These are phyloP conservation scores for Chytriomyces sp. DNA, from an alignment of 192 early-diverging fungal species.

Conservation along the genomic window DNA sequence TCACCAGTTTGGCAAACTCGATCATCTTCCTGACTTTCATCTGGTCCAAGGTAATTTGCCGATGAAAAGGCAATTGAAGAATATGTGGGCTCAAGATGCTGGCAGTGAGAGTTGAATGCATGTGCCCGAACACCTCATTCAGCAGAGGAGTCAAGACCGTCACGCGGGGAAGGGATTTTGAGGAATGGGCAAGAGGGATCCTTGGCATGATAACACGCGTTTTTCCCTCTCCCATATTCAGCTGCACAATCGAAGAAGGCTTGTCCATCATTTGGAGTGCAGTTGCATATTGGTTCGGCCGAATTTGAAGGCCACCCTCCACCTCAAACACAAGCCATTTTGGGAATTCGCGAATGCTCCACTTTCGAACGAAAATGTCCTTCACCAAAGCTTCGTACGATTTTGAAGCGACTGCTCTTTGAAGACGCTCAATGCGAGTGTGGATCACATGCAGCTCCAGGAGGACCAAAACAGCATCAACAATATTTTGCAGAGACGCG, in stretches of 20 bases:
- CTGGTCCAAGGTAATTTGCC: background rate
- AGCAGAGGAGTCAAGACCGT: conserved; percentile 11
- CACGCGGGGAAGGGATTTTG: background rate
- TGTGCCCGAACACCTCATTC: background rate
- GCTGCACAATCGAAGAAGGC: background rate
- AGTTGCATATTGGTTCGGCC: conserved; percentile 7
- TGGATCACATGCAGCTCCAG: background rate
- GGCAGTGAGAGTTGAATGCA: conserved; percentile 7
- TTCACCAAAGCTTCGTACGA: background rate
- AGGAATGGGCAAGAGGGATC: background rate
- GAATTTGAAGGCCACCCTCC: conserved; percentile 11
- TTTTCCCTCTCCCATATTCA: conserved; percentile 20
- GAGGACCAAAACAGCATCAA: background rate
- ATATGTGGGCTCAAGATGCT: background rate
- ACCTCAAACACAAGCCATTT: conserved; percentile 20
- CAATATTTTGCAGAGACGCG: background rate
- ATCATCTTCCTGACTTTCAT: background rate
- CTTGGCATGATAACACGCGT: conserved; percentile 17
- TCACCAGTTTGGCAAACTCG: background rate
- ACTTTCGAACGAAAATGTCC: conserved; percentile 13
- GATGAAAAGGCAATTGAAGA: background rate
- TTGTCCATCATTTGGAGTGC: conserved; percentile 5
- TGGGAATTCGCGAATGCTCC: background rate
- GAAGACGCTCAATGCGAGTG: background rate
- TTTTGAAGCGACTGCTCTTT: background rate